Base-by-base conservation (phyloP, 2,329 filamentous ascomycete genomes). In the Claviceps fusiformis region DNA sequence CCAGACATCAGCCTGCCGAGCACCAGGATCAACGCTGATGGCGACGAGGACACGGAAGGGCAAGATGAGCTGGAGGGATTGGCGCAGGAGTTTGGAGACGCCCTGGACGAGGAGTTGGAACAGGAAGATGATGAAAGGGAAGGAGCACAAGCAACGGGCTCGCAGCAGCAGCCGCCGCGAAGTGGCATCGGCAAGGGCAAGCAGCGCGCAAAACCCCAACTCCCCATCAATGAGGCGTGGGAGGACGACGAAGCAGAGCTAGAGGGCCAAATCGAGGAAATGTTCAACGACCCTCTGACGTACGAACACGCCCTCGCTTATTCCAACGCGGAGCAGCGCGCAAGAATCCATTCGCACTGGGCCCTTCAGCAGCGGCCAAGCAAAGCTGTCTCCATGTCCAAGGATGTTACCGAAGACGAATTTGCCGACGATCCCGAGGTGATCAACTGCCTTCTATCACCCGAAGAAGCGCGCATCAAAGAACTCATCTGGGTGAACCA, bases 401-500 rank as follows among this genome's bases (percentile, higher is more conserved):
- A 79, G 7, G 82, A 86, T 54, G 85, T 95, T 24, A 82, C 79
- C 52, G 87, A 87, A 56, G 80, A 87, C 56, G 91, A 96, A 65
- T 96, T 97, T 64, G 87, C 85, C 43, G 83, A 95, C 62, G 93
- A 98, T 59, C 86, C 84, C 0, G 93, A 98, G 68, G 89, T 98
- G 5, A 73, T 79, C 57, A 87, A 87, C 62, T 95, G 91, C 64
- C 70, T 90, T 41, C 76, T 97, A 5, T 80, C 78, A 0, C 79
- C 84, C 1, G 80, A 82, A 3, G 91, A 97, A 70, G 81, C 85
- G 2, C 80, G 80, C 39, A 81, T 90, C 65, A 97, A 96, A 68
- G 91, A 96, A 68, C 82, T 83, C 57, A 87, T 97, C 53, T 98
- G 93, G 93, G 83, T 95, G 47, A 91, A 92, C 57, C 85, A 91